These are phyloP conservation scores for Perkinsus marinus DNA, from an alignment of 169 alveolate species.

Conservation along the genomic window DNA sequence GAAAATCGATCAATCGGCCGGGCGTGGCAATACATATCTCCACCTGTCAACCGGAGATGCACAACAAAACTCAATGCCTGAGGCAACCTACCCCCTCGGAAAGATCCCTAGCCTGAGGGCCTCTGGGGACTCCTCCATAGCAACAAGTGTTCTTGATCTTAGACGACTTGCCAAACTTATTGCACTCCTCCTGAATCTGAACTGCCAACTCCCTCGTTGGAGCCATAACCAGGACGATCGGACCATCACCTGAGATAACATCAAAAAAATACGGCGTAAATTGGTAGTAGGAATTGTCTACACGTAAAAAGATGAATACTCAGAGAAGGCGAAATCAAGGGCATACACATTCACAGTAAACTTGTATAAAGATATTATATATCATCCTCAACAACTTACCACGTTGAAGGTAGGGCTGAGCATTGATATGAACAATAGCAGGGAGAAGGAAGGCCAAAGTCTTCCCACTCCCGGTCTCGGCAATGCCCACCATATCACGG, in stretches of 20 bases:
- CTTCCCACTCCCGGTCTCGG: conserved; percentile 98
- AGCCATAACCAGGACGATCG: conserved; percentile 89
- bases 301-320: too few relatives aligned
- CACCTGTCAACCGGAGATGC: conserved; percentile 2
- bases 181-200: conserved; percentile 84
- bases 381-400: background rate
- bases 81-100: conserved; percentile 65
- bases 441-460: conserved; percentile 92
- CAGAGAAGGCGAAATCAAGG: too few relatives aligned
- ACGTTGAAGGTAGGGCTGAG: conserved; percentile 50
- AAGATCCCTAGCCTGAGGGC: conserved; percentile 61
- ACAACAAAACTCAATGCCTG: too few relatives aligned
- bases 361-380: too few relatives aligned
- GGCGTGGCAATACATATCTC: conserved; percentile 90
- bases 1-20: conserved; percentile 89
- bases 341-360: too few relatives aligned
- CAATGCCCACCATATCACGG: conserved; percentile 90
- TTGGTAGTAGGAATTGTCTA: too few relatives aligned
- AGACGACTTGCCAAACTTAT: conserved; percentile 65
- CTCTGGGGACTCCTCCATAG: conserved; percentile 89
- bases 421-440: conserved; percentile 81
- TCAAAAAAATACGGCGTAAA: too few relatives aligned
- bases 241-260: conserved; percentile 97
- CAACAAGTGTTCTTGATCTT: conserved; percentile 63
- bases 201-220: conserved; percentile 98